Conservation (phyloP, 257 asterid genomes). For the Oldenlandia corymbosa region DNA sequence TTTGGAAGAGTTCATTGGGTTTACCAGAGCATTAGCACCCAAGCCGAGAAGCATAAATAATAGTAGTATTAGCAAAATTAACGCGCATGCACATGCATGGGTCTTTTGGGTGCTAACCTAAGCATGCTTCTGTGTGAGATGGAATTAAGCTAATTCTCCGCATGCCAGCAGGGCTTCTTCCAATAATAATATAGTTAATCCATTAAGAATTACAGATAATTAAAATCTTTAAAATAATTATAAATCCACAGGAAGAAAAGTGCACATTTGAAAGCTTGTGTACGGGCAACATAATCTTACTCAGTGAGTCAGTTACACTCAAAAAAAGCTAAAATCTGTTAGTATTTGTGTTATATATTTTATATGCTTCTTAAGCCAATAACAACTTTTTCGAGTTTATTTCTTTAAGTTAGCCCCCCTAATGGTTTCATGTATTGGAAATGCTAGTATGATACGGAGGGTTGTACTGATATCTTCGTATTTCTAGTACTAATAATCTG, state of each 20-base stretch:
- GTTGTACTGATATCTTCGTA: too few species aligned
- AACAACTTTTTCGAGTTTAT: too few species aligned
- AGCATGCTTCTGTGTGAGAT: constrained; percentile 18
- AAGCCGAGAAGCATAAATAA: constrained; percentile 1
- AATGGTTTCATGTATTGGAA: too few species aligned
- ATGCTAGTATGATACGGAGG: too few species aligned
- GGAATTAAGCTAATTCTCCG: constrained; percentile 39
- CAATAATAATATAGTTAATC: too few species aligned
- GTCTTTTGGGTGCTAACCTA: constrained; percentile 11
- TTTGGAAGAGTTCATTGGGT: too few species aligned
- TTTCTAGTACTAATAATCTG: too few species aligned
- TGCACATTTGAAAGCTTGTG: constrained; percentile 22
- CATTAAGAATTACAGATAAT: constrained; percentile 7
- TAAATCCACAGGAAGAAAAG: constrained; percentile 8
- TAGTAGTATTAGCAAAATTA: not conserved
- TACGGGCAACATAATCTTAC: constrained; percentile 7
- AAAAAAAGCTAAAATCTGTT: constrained; percentile 16
- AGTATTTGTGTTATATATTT: not conserved
- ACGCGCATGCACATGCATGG: constrained; percentile 32
- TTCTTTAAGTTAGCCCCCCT: too few species aligned
- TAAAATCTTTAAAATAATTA: too few species aligned
- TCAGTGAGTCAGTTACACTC: not conserved
- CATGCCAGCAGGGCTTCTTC: constrained; percentile 31
- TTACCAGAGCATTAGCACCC: constrained; percentile 13
- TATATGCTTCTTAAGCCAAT: too few species aligned